A percentile compares a stretch with the other conserved stretches of the same genome.
Evolutionary conservation across 1,284 basidiomycete species (phyloP).

Genomic region (Pterulicium gracile): DNA sequence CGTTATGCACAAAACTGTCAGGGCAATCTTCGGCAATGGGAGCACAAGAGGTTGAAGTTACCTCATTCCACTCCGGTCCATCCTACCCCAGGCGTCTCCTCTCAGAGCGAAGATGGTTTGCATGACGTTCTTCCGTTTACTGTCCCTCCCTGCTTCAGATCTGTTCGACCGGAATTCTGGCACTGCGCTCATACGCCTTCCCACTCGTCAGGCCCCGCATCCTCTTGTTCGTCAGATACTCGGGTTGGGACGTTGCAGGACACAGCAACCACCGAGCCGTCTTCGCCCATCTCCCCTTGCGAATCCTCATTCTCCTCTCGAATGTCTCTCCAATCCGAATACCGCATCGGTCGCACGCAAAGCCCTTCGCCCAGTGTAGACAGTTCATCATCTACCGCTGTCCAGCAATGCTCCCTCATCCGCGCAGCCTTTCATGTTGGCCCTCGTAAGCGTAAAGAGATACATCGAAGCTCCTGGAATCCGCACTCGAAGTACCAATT

Average conservation of each 20-base stretch:
- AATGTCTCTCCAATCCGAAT: not conserved
- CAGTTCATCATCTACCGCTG: not conserved
- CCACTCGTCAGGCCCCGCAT: not conserved
- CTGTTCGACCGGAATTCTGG: not conserved
- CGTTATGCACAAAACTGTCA: not conserved
- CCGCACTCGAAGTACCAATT: not conserved
- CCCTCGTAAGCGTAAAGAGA: not conserved
- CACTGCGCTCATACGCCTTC: not conserved
- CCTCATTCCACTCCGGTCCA: no score
- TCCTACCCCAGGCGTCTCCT: no score
- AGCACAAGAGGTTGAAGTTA: not conserved
- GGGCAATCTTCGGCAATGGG: not conserved
- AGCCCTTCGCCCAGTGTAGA: not conserved
- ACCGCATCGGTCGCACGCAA: not conserved
- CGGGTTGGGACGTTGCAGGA: not conserved
- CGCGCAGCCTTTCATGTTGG: constrained; percentile 1
- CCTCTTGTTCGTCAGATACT: not conserved
- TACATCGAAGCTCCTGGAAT: not conserved
- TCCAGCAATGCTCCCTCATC: not conserved
- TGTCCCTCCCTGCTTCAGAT: not conserved
- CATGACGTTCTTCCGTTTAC: not conserved
- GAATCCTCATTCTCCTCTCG: not conserved
- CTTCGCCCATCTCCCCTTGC: not conserved
- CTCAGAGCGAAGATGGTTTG: not conserved
- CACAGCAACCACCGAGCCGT: not conserved